Evolutionary conservation across 306 rosid genomes (phyloP).

Genomic region (Cucumis sativus): Cucumber_9930_V3 NC_026655.2:18519501-18520000

Average conservation of each 20-base stretch:
- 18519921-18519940: background rate
- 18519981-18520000: slow-evolving; percentile 44
- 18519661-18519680: too few species aligned
- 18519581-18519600: too few species aligned
- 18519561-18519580: too few species aligned
- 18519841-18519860: slow-evolving; percentile 46
- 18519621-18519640: too few species aligned
- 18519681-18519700: too few species aligned
- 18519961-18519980: slow-evolving; percentile 57
- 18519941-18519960: slow-evolving; percentile 38
- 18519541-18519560: too few species aligned
- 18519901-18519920: background rate
- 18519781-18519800: slow-evolving; percentile 42
- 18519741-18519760: slow-evolving; percentile 30
- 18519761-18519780: slow-evolving; percentile 21
- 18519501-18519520: too few species aligned
- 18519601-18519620: too few species aligned
- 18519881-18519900: slow-evolving; percentile 3
- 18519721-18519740: slow-evolving; percentile 43
- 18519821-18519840: slow-evolving; percentile 44
- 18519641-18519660: too few species aligned
- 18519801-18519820: slow-evolving; percentile 17
- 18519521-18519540: too few species aligned
- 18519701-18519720: background rate
- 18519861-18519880: slow-evolving; percentile 56